These are phyloP conservation scores for Ensete ventricosum DNA, from an alignment of 176 grass and related monocot genomes.

Conservation along the genomic window DNA sequence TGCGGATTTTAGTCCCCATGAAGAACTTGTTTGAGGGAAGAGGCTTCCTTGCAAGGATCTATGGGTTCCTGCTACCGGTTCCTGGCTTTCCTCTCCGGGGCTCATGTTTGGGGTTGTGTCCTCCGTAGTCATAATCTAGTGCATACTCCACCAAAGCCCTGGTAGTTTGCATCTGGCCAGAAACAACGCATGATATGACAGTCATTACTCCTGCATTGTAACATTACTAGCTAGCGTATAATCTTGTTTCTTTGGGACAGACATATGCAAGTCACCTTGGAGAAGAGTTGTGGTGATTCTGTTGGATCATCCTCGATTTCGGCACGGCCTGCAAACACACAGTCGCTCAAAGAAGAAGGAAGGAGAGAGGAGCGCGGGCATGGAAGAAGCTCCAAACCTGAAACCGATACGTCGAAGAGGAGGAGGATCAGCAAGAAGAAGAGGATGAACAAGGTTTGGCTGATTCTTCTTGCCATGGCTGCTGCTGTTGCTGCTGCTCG, in stretches of 20 bases:
- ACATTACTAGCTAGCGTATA: no score
- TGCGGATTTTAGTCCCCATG: no score
- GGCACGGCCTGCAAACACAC: not conserved
- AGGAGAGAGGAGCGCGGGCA: not conserved
- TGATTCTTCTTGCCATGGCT: not conserved
- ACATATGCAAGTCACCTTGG: not conserved
- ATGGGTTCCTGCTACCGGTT: not conserved
- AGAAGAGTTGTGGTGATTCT: not conserved
- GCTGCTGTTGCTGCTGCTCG: not conserved
- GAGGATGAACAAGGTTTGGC: not conserved
- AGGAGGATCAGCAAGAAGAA: conserved; percentile 2
- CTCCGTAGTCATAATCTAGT: conserved; percentile 19
- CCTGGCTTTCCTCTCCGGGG: conserved; percentile 9
- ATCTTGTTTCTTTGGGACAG: no score
- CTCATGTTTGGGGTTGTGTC: conserved; percentile 5
- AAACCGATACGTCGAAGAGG: not conserved
- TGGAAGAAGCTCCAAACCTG: not conserved
- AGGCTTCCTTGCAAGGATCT: not conserved
- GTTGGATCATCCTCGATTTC: not conserved
- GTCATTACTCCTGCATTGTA: not conserved
- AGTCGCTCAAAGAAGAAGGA: not conserved
- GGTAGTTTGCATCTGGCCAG: not conserved
- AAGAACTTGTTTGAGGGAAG: not conserved
- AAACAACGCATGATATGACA: not conserved
- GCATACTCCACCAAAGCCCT: not conserved